Base-by-base conservation (phyloP, 768 basidiomycete species). In the Suillus placidus region DNA sequence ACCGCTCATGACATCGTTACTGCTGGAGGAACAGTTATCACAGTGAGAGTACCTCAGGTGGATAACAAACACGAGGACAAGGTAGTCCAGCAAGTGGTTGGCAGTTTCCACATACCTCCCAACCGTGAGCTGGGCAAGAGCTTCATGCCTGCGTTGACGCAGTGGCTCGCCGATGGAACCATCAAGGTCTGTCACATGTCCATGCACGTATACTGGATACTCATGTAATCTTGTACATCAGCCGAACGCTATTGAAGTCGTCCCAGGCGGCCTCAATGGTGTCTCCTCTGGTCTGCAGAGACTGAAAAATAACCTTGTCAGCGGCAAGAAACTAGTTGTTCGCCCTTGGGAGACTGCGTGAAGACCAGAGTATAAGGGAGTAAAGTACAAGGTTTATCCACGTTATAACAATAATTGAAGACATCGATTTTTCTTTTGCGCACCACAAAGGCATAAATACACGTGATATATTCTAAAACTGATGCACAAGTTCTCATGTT, bases 241-340 rank as follows among this genome's bases (percentile, higher is more conserved):
- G 81, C 80, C 82, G 1, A 80, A 77, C 63, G 67, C 68, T 42
- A 70, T 80, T 12, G 79, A 82, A 62, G 74, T 82, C 2, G 43
- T 84, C 8, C 75, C 80, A 0, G 73, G 74, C 18, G 81, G 84
- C 6, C 65, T 83, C 18, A 70, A 72, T 4, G 81, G 78, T 1
- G 72, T 84, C 7, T 60, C 42, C 1, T 68, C 63, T 6, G 81
- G 78, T 4, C 54, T 84, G 57, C 70, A 78, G 54, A 73, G 65
- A 57, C 26, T 83, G 65, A 71, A 69, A 71, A 69, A 72, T 14
- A 74, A 79, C 38, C 69, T 78, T 52, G 79, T 83, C 34, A 83
- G 81, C 49, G 82, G 75, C 0, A 73, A 71, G 32, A 84, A 82
- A 70, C 57, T 83, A 16, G 68, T 84, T 8, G 75, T 73, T 1